Evolutionary conservation across 2,329 filamentous ascomycete genomes (phyloP).

Genomic region (Claviceps digitariae): DNA sequence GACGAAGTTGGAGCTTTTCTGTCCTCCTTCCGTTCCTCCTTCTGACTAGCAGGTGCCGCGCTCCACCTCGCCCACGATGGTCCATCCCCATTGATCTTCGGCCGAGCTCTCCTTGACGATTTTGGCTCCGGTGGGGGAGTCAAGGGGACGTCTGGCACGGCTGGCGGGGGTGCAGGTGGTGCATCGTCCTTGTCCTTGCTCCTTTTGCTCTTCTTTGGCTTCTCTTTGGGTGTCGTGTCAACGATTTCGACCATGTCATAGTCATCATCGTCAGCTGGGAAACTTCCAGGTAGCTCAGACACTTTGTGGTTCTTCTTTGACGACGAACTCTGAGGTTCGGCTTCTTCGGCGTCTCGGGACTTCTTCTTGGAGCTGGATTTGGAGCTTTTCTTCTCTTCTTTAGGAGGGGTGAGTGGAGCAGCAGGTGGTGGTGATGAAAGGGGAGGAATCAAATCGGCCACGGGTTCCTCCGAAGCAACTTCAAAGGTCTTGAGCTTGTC

Average conservation of each 20-base stretch:
- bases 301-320: constrained; percentile 19
- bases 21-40: constrained; percentile 28
- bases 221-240: constrained; percentile 32
- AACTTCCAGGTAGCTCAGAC: constrained; percentile 34
- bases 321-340: constrained; percentile 17
- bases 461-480: constrained; percentile 22
- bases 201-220: constrained; percentile 23
- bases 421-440: constrained; percentile 26
- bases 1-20: constrained; percentile 28
- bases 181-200: constrained; percentile 13
- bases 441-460: constrained; percentile 21
- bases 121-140: constrained; percentile 42
- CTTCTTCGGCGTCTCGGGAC: constrained; percentile 21
- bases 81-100: constrained; percentile 59
- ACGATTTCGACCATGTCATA: constrained; percentile 37
- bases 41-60: constrained; percentile 32
- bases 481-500: constrained; percentile 46
- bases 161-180: constrained; percentile 27
- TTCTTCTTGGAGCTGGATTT: constrained; percentile 31
- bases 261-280: constrained; percentile 39
- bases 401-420: constrained; percentile 21
- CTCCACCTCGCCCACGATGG: constrained; percentile 68
- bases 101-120: constrained; percentile 59
- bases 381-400: constrained; percentile 9
- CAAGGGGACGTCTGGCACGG: constrained; percentile 33